Evolutionary conservation across 1,284 basidiomycete genomes (phyloP).

Genomic region (Heterobasidion annosum): DNA sequence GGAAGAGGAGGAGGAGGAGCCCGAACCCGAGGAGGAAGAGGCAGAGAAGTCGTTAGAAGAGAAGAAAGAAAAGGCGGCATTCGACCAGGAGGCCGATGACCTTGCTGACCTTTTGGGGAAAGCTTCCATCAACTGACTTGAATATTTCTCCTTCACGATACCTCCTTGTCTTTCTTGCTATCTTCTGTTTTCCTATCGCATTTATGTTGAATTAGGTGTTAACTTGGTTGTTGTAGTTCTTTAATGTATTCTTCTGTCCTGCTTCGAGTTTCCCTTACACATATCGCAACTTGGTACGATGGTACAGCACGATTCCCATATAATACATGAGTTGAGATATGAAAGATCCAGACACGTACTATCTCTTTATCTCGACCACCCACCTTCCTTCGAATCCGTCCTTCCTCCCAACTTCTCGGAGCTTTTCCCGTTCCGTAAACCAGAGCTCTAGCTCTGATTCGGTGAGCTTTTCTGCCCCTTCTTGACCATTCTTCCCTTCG

Average conservation of each 20-base stretch:
- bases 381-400: conserved; percentile 47
- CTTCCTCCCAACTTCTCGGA: conserved; percentile 27
- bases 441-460: conserved; percentile 32
- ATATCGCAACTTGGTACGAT: neutral
- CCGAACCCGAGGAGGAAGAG: conserved; percentile 35
- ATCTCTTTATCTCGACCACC: conserved; percentile 27
- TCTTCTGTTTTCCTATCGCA: neutral
- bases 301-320: neutral
- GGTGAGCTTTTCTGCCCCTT: neutral
- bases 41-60: conserved; percentile 21
- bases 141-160: neutral
- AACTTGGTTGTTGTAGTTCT: neutral
- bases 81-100: conserved; percentile 40
- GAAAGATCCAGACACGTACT: neutral
- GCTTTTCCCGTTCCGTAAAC: conserved; percentile 28
- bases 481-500: neutral
- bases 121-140: conserved; percentile 28
- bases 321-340: neutral
- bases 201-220: neutral
- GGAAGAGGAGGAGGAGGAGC: conserved; percentile 66
- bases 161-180: neutral
- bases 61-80: conserved; percentile 40
- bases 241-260: neutral
- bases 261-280: too few relatives aligned
- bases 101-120: conserved; percentile 56